Evolutionary conservation across 2,329 filamentous ascomycete species (phyloP), one percentile per base, ranked within the genome.

Genomic region (Annulohypoxylon truncatum): DNA sequence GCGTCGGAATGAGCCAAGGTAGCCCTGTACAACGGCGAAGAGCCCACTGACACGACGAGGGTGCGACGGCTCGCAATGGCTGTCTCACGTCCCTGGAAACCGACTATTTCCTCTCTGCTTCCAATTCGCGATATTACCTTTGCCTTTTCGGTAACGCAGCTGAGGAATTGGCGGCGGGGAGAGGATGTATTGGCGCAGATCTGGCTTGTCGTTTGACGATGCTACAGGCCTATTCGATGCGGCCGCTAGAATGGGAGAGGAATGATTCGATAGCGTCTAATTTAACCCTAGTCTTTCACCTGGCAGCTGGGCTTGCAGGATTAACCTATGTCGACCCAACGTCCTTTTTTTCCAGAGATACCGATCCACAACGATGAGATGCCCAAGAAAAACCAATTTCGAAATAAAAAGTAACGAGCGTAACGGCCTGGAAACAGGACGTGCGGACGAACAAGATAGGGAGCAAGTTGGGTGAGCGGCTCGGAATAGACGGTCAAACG

Each of bases 1-100:
- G 67, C 68, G 74, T 75, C 73, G 74, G 72, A 66, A 74, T 72
- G 68, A 71, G 68, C 67, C 67, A 65, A 72, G 64, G 62, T 72
- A 72, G 70, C 70, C 72, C 68, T 73, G 74, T 75, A 73, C 64
- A 53, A 73, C 68, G 50, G 67, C 64, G 59, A 67, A 62, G 56
- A 68, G 69, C 66, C 72, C 67, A 67, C 66, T 70, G 69, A 64
- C 66, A 73, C 67, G 64, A 72, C 66, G 71, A 70, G 70, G 71
- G 70, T 73, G 66, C 68, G 66, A 73, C 72, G 65, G 66, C 64
- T 72, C 65, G 66, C 66, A 70, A 63, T 73, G 57, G 66, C 60
- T 72, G 71, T 72, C 66, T 72, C 59, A 67, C 71, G 73, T 67
- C 71, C 71, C 70, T 72, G 61, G 54, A 71, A 74, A 69, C 70